phyloP scores from a whole-genome alignment of 805 yeast species.

The Wickerhamomyces queroliae region DNA sequence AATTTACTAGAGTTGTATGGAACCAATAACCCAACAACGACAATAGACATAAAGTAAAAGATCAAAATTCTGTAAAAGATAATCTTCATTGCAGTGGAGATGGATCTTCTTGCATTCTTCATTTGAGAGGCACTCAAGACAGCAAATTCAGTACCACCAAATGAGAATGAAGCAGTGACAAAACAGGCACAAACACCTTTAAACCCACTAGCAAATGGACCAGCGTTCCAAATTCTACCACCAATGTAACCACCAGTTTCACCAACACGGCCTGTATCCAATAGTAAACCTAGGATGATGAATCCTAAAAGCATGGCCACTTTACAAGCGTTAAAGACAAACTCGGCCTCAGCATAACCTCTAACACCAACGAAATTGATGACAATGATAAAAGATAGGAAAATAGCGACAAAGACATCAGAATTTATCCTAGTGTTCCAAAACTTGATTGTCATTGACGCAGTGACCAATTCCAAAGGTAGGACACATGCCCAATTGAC shows the following conservation, averaged over 20 bases:
- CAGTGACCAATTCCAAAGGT: conserved; percentile 53
- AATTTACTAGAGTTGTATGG: conserved; percentile 39
- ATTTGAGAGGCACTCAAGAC: conserved; percentile 51
- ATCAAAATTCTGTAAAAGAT: conserved; percentile 45
- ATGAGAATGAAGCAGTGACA: conserved; percentile 48
- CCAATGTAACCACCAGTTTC: conserved; percentile 42
- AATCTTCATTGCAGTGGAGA: conserved; percentile 45
- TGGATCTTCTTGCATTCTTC: conserved; percentile 42
- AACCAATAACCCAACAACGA: conserved; percentile 42
- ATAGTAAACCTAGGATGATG: conserved; percentile 42
- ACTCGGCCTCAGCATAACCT: conserved; percentile 53
- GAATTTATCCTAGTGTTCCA: conserved; percentile 46
- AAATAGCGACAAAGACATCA: conserved; percentile 48
- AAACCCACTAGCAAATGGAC: conserved; percentile 40
- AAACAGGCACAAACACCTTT: conserved; percentile 43
- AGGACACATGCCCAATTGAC: conserved; percentile 51
- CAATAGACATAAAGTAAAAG: conserved; percentile 38
- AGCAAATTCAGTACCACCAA: conserved; percentile 49
- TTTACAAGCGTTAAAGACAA: conserved; percentile 58
- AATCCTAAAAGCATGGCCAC: conserved; percentile 51
- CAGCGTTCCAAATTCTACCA: conserved; percentile 44
- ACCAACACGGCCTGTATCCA: conserved; percentile 34
- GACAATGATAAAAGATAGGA: conserved; percentile 35
- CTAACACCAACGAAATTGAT: conserved; percentile 43
- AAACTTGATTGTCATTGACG: conserved; percentile 46